Conservation (phyloP, 2,329 filamentous ascomycete species). For the Aspergillus fructus region DNA sequence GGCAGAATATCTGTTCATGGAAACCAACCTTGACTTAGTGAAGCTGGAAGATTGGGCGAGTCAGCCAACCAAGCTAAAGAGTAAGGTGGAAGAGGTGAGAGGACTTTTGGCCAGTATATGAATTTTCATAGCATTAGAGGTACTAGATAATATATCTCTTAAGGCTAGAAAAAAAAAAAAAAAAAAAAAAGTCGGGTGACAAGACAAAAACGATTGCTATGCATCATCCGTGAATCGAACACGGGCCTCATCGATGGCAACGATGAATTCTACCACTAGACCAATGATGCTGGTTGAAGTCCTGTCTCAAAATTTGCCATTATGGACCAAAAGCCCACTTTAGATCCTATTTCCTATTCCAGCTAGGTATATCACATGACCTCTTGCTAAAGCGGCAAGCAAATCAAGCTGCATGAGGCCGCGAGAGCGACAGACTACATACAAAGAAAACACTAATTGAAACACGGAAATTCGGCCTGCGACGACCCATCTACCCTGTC, state of each 20-base stretch:
- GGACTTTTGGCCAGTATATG: conserved; percentile 16
- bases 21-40: conserved; percentile 29
- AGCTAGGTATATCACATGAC: background rate
- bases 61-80: conserved; percentile 34
- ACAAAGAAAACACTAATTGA: background rate
- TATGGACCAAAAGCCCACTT: background rate
- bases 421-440: conserved; percentile 6
- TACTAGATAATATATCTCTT: background rate
- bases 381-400: conserved; percentile 12
- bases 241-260: conserved; percentile 49
- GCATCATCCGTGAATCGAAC: conserved; percentile 50
- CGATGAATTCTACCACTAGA: conserved; percentile 48
- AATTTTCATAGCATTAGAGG: background rate
- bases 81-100: conserved; percentile 31
- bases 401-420: background rate
- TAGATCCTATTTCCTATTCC: background rate
- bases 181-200: background rate
- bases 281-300: conserved; percentile 37
- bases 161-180: background rate
- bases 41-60: conserved; percentile 38
- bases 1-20: conserved; percentile 38
- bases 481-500: conserved; percentile 16
- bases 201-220: conserved; percentile 11
- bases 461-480: conserved; percentile 3
- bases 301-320: background rate